phyloP scores from a whole-genome alignment of 192 early-diverging fungal species.

The Chytriomyces sp. region DNA sequence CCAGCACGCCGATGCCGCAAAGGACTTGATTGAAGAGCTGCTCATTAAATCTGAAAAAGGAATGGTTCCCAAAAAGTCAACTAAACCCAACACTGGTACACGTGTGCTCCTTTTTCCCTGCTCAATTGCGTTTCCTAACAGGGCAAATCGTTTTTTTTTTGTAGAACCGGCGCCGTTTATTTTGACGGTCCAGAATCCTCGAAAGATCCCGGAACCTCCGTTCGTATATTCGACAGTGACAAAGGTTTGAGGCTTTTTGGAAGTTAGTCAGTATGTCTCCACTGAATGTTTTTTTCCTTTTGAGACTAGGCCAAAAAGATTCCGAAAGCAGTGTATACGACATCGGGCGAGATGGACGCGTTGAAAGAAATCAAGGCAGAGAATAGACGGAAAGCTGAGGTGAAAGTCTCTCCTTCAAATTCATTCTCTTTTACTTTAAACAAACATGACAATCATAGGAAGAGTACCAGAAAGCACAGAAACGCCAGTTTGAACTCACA shows the following conservation, averaged over 20 bases:
- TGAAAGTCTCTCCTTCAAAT: constrained; percentile 12
- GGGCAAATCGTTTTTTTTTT: too few species aligned
- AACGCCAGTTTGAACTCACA: not conserved
- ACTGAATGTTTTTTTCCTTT: too few species aligned
- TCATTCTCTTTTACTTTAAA: not conserved
- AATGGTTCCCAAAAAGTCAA: constrained; percentile 46
- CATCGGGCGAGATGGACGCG: constrained; percentile 45
- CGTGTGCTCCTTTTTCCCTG: not conserved
- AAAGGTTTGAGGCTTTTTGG: constrained; percentile 37
- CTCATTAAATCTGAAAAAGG: constrained; percentile 38
- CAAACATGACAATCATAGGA: not conserved
- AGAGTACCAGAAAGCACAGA: constrained; percentile 11
- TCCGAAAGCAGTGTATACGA: constrained; percentile 42
- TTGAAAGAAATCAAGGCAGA: constrained; percentile 47
- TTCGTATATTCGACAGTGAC: constrained; percentile 34
- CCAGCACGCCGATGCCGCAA: constrained; percentile 30
- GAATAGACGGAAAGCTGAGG: constrained; percentile 45
- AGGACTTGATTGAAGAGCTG: constrained; percentile 40
- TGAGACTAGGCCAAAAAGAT: constrained; percentile 44
- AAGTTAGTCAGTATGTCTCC: too few species aligned
- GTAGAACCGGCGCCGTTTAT: constrained; percentile 50
- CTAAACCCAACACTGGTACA: constrained; percentile 39
- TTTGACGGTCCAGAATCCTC: constrained; percentile 50
- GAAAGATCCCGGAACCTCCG: constrained; percentile 43
- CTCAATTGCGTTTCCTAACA: not conserved